phyloP scores from a whole-genome alignment of 129 eudicot species.

The Flaveria ramosissima region DNA sequence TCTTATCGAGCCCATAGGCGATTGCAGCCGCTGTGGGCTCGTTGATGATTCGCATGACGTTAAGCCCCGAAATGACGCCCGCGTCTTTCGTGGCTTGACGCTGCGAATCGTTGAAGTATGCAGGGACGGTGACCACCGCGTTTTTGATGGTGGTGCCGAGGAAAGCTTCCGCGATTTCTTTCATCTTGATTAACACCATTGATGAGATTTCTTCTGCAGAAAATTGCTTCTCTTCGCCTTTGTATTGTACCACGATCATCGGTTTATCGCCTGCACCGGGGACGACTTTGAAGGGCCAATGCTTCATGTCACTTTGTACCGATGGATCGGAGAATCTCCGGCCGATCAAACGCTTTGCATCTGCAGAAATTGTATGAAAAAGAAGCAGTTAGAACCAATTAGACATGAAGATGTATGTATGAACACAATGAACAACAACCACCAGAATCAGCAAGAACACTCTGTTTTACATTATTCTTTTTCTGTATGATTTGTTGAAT shows the following conservation, averaged over 20 bases:
- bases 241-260: conserved; percentile 62
- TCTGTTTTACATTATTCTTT: too few species aligned
- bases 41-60: conserved; percentile 75
- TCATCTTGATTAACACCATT: conserved; percentile 81
- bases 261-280: conserved; percentile 80
- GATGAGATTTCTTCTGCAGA: conserved; percentile 86
- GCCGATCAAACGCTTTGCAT: conserved; percentile 81
- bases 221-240: conserved; percentile 72
- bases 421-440: too few species aligned
- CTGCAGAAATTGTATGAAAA: conserved; percentile 22
- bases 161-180: conserved; percentile 74
- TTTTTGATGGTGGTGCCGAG: conserved; percentile 68
- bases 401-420: background rate
- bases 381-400: background rate
- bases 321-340: conserved; percentile 71
- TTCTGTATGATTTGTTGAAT: too few species aligned
- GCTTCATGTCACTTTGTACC: conserved; percentile 69
- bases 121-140: conserved; percentile 81
- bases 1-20: conserved; percentile 77
- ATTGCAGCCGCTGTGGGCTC: conserved; percentile 91
- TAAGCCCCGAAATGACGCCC: conserved; percentile 78
- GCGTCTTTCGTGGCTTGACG: conserved; percentile 89
- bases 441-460: too few species aligned
- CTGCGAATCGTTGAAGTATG: conserved; percentile 79
- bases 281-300: conserved; percentile 77